These are phyloP conservation scores for Avena insularis DNA, from an alignment of 176 grass and related monocot genomes.

Conservation along the genomic window DNA sequence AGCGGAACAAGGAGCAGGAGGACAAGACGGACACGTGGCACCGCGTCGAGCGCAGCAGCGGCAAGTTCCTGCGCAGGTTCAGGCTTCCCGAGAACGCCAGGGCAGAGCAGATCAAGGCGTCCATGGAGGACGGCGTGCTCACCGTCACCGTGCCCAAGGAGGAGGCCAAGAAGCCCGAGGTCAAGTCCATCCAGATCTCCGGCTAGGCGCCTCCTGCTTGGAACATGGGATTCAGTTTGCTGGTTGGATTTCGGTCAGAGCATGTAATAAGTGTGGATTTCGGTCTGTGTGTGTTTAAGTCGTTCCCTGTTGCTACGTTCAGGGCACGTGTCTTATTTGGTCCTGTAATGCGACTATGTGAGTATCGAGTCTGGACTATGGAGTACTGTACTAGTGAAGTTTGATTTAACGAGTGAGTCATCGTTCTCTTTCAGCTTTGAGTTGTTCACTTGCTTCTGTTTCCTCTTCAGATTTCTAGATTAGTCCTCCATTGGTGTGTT, in stretches of 20 bases:
- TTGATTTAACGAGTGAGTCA: not conserved
- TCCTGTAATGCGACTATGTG: no score
- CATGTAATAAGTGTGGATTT: not conserved
- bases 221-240: not conserved
- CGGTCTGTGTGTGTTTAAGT: not conserved
- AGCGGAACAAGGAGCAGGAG: conserved; percentile 65
- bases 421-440: no score
- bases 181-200: conserved; percentile 61
- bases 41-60: conserved; percentile 65
- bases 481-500: no score
- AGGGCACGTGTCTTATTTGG: no score
- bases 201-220: conserved; percentile 16
- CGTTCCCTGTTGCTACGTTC: no score
- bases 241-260: not conserved
- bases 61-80: conserved; percentile 62
- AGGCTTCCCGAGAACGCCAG: conserved; percentile 57
- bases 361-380: no score
- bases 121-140: conserved; percentile 72
- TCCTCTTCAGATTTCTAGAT: no score
- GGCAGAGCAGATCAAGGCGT: conserved; percentile 52
- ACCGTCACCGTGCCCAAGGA: conserved; percentile 67
- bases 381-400: not conserved
- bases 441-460: no score
- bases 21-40: conserved; percentile 67
- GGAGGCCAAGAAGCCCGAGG: conserved; percentile 49